These are phyloP conservation scores for Irpex sp. DNA, from an alignment of 1,284 basidiomycete genomes.

Conservation along the genomic window DNA sequence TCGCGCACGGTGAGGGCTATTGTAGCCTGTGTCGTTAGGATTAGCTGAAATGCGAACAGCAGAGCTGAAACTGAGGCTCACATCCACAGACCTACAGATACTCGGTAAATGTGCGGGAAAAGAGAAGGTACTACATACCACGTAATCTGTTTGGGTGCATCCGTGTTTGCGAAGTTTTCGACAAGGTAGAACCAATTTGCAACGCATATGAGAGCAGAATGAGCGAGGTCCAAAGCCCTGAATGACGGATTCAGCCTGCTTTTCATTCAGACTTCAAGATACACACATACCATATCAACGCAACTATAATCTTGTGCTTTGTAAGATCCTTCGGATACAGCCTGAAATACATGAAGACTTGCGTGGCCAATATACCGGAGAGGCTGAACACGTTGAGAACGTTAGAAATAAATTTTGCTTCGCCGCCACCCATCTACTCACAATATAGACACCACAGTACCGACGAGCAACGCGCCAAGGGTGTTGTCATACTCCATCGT, in stretches of 20 bases:
- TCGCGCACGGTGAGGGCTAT: slow-evolving; percentile 20
- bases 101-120: slow-evolving; percentile 11
- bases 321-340: slow-evolving; percentile 16
- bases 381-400: slow-evolving; percentile 10
- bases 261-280: background rate
- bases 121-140: slow-evolving; percentile 20
- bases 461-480: slow-evolving; percentile 8
- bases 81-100: slow-evolving; percentile 16
- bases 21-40: slow-evolving; percentile 19
- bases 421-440: background rate
- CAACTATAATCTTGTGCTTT: slow-evolving; percentile 11
- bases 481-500: background rate
- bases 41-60: background rate
- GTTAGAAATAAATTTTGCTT: background rate
- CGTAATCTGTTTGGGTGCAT: slow-evolving; percentile 23
- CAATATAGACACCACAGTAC: slow-evolving; percentile 9
- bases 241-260: background rate
- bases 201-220: slow-evolving; percentile 27
- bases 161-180: slow-evolving; percentile 20
- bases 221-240: slow-evolving; percentile 28
- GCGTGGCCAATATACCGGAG: slow-evolving; percentile 21
- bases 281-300: slow-evolving; percentile 15
- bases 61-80: slow-evolving; percentile 1
- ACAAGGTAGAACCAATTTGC: slow-evolving; percentile 36
- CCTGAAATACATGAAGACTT: slow-evolving; percentile 16